Conservation (phyloP, 2,329 filamentous ascomycete species). For the Stagonosporopsis cucurbitacearum region DNA sequence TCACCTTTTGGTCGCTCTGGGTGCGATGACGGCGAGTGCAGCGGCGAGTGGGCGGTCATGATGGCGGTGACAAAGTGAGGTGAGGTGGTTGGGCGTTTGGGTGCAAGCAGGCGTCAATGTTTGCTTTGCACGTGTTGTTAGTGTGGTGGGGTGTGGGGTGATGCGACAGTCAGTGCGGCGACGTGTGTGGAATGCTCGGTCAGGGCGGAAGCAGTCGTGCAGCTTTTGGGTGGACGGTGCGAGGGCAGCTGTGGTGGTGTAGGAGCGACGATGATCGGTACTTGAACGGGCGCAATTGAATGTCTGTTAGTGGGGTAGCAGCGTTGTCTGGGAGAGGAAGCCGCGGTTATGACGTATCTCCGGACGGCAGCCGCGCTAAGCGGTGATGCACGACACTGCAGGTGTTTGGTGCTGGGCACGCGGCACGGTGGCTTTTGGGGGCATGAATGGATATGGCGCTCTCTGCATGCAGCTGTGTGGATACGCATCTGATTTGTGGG, state of each 20-base stretch:
- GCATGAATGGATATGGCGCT: conserved; percentile 1
- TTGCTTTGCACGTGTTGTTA: conserved; percentile 21
- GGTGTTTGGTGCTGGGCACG: not conserved
- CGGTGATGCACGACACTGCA: conserved; percentile 10
- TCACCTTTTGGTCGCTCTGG: conserved; percentile 55
- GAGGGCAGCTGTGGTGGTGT: conserved; percentile 7
- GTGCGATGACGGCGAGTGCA: conserved; percentile 45
- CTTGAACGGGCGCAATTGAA: conserved; percentile 14
- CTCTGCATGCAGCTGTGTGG: conserved; percentile 5
- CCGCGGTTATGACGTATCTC: conserved; percentile 13
- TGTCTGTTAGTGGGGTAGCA: conserved; percentile 14
- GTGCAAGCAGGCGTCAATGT: not conserved
- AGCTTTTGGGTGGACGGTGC: not conserved
- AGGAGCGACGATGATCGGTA: conserved; percentile 8
- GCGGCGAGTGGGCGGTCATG: conserved; percentile 47
- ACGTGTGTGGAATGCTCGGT: conserved; percentile 2
- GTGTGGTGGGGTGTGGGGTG: conserved; percentile 14
- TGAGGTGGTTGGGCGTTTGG: conserved; percentile 3
- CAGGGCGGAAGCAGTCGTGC: not conserved
- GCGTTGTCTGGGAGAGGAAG: conserved; percentile 17
- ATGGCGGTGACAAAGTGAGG: conserved; percentile 17
- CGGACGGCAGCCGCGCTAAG: conserved; percentile 7
- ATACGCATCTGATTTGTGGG: conserved; percentile 13
- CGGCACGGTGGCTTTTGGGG: not conserved
- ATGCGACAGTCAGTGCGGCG: not conserved